Percentiles rank a stretch among this genome's conserved stretches.
These are phyloP conservation scores for Castanea crenata DNA, from an alignment of 306 rosid genomes.

Conservation along the genomic window DNA sequence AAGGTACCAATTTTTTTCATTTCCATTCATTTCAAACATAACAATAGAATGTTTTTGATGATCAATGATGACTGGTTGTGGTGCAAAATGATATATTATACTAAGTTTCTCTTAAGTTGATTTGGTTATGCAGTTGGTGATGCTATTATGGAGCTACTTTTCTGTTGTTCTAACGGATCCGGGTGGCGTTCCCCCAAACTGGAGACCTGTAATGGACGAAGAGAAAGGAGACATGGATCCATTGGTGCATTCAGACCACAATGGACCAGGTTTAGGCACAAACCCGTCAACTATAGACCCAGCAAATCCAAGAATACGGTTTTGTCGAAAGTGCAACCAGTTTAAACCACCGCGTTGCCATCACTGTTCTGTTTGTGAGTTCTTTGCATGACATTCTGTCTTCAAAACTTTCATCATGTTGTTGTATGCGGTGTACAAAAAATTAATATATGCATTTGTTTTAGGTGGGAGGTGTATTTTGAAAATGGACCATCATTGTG, in stretches of 20 bases:
- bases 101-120: conserved; percentile 12
- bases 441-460: conserved; percentile 23
- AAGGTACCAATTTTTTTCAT: background rate
- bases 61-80: background rate
- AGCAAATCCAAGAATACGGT: conserved; percentile 42
- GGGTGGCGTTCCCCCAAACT: conserved; percentile 60
- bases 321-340: conserved; percentile 73
- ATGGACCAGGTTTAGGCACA: conserved; percentile 13
- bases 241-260: conserved; percentile 37
- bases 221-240: conserved; percentile 51
- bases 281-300: conserved; percentile 29
- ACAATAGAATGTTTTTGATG: background rate
- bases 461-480: conserved; percentile 77
- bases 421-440: background rate
- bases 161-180: conserved; percentile 65
- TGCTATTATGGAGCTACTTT: conserved; percentile 84
- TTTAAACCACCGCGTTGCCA: conserved; percentile 81
- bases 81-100: conserved; percentile 6
- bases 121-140: conserved; percentile 64
- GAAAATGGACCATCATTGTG: conserved; percentile 88
- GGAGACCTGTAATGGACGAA: conserved; percentile 60
- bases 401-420: background rate
- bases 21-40: background rate
- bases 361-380: conserved; percentile 84
- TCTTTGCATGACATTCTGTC: conserved; percentile 1